phyloP scores from a whole-genome alignment of 2,329 filamentous ascomycete species.

The Didymella glomerata region DNA sequence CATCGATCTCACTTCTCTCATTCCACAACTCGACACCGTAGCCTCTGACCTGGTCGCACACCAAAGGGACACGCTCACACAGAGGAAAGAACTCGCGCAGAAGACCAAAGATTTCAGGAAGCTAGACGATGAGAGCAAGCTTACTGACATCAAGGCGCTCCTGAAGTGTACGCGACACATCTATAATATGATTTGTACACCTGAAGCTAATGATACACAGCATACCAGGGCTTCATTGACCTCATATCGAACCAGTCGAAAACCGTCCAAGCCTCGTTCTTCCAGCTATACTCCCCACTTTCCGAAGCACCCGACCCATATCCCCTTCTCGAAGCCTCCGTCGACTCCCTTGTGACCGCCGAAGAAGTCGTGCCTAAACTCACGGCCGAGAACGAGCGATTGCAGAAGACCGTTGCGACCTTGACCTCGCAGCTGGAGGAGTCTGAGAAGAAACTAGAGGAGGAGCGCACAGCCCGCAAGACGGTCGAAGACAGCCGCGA shows the following conservation, averaged over 20 bases:
- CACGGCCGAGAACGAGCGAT: conserved; percentile 83
- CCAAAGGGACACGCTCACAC: conserved; percentile 93
- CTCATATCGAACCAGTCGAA: conserved; percentile 96
- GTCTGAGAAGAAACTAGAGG: conserved; percentile 79
- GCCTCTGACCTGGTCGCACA: conserved; percentile 95
- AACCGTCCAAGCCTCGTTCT: conserved; percentile 88
- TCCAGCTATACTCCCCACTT: conserved; percentile 90
- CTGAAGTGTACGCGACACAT: conserved; percentile 72
- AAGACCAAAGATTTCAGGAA: conserved; percentile 99
- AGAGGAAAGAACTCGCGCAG: conserved; percentile 96
- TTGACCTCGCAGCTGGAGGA: conserved; percentile 85
- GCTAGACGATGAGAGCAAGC: conserved; percentile 85
- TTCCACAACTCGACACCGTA: conserved; percentile 86
- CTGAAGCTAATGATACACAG: conserved; percentile 56
- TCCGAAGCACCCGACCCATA: conserved; percentile 98
- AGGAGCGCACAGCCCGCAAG: conserved; percentile 76
- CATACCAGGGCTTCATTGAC: conserved; percentile 97
- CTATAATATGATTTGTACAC: conserved; percentile 9
- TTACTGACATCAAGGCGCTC: conserved; percentile 86
- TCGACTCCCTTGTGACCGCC: conserved; percentile 89
- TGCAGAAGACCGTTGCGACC: conserved; percentile 79
- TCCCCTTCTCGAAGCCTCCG: conserved; percentile 91
- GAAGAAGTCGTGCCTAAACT: conserved; percentile 93
- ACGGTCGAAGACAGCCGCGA: conserved; percentile 81
- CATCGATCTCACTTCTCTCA: conserved; percentile 84